Evolutionary conservation across 768 basidiomycete genomes (phyloP).

Genomic region (Leccinellum luteum): DNA sequence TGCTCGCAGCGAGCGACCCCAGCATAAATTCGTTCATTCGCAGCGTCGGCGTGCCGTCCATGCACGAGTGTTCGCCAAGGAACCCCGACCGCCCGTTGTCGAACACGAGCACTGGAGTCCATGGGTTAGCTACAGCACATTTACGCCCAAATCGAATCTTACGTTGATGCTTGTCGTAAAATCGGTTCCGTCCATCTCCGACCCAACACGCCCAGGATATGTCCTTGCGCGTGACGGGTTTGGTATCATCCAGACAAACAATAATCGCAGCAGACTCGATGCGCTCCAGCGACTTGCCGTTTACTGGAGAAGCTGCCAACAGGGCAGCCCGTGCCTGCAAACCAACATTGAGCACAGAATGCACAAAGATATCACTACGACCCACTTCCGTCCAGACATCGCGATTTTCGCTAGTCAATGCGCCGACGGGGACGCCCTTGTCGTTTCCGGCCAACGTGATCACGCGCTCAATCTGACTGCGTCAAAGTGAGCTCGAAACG

Average conservation of each 20-base stretch:
- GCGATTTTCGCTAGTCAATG: conserved; percentile 84
- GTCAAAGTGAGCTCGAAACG: not conserved
- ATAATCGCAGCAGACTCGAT: conserved; percentile 92
- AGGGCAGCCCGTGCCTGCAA: conserved; percentile 57
- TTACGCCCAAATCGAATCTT: conserved; percentile 21
- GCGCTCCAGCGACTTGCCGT: conserved; percentile 64
- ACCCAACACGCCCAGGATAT: conserved; percentile 84
- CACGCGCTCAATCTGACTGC: conserved; percentile 66
- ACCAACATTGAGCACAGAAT: not conserved
- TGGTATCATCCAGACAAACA: conserved; percentile 79
- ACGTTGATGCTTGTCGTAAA: conserved; percentile 97
- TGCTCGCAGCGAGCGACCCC: conserved; percentile 67
- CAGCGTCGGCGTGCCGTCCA: conserved; percentile 95
- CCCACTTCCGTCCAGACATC: conserved; percentile 86
- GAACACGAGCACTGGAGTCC: conserved; percentile 76
- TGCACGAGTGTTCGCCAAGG: conserved; percentile 82
- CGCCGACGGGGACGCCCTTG: conserved; percentile 60
- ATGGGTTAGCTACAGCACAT: conserved; percentile 3
- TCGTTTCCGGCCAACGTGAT: conserved; percentile 57
- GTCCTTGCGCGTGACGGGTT: conserved; percentile 79
- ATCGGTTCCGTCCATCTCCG: conserved; percentile 87
- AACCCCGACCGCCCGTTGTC: conserved; percentile 95
- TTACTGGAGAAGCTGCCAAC: conserved; percentile 59
- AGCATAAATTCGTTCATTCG: conserved; percentile 94
- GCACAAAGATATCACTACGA: conserved; percentile 35